These are phyloP conservation scores for Tulasnella sp. DNA, from an alignment of 768 basidiomycete genomes.

Conservation along the genomic window DNA sequence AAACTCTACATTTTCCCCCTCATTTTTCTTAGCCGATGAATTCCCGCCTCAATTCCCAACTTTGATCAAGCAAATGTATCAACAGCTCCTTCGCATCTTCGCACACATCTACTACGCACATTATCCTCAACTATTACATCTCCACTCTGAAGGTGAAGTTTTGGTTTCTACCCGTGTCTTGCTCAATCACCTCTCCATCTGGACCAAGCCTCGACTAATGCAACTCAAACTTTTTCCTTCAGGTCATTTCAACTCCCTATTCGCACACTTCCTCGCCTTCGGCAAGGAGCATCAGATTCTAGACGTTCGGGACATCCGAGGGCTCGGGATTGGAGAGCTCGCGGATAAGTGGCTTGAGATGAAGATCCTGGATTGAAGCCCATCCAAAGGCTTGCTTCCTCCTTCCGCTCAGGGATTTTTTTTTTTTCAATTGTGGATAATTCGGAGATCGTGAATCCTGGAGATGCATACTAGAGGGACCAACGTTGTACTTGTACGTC, in stretches of 20 bases:
- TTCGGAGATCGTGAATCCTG: background rate
- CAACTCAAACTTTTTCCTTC: background rate
- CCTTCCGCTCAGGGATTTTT: background rate
- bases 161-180: slow-evolving; percentile 16
- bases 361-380: slow-evolving; percentile 50
- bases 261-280: slow-evolving; percentile 39
- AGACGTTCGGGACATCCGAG: slow-evolving; percentile 74
- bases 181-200: background rate
- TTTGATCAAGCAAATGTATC: slow-evolving; percentile 36
- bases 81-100: slow-evolving; percentile 38
- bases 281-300: slow-evolving; percentile 45
- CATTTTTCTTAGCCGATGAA: slow-evolving; percentile 27
- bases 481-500: background rate
- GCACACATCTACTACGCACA: slow-evolving; percentile 41
- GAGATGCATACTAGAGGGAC: background rate
- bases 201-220: background rate
- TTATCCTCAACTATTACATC: slow-evolving; percentile 35
- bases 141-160: slow-evolving; percentile 29
- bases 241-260: slow-evolving; percentile 34
- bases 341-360: slow-evolving; percentile 88
- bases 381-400: background rate
- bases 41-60: slow-evolving; percentile 36
- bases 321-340: slow-evolving; percentile 66
- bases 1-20: background rate
- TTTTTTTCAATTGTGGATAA: too few relatives aligned